Percentiles rank a stretch among this genome's conserved stretches.
These are phyloP conservation scores for Pichia manshurica DNA, from an alignment of 805 yeast genomes.

Conservation along the genomic window DNA sequence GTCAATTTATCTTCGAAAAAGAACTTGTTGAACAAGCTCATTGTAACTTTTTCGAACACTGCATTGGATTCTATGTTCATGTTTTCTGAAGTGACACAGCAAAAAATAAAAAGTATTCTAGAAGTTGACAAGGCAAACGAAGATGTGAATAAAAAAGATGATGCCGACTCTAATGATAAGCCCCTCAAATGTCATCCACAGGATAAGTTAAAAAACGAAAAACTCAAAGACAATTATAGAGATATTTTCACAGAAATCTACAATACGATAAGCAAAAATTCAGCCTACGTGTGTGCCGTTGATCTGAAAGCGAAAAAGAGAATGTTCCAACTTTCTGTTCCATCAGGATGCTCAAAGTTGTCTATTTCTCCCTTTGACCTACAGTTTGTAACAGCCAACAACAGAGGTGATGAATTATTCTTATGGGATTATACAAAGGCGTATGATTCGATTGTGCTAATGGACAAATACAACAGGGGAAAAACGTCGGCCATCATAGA, in stretches of 20 bases:
- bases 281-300: conserved; percentile 38
- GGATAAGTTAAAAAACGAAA: conserved; percentile 8
- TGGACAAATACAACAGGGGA: conserved; percentile 59
- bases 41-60: conserved; percentile 43
- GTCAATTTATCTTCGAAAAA: conserved; percentile 42
- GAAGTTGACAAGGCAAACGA: not conserved
- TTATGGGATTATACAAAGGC: conserved; percentile 58
- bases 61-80: conserved; percentile 39
- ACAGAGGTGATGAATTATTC: conserved; percentile 56
- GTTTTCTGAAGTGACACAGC: conserved; percentile 44
- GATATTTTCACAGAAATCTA: conserved; percentile 25
- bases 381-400: conserved; percentile 46
- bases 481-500: conserved; percentile 52
- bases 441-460: conserved; percentile 44
- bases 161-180: not conserved
- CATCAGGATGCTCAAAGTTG: conserved; percentile 55
- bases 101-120: conserved; percentile 37
- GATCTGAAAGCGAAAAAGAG: conserved; percentile 40
- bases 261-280: conserved; percentile 26
- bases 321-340: conserved; percentile 45
- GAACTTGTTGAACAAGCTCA: conserved; percentile 42
- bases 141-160: not conserved
- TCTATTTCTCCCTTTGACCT: conserved; percentile 59
- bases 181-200: not conserved
- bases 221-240: conserved; percentile 19